Conservation (phyloP, 371 early-diverging fungal species). For the Mucor circinelloides region DNA sequence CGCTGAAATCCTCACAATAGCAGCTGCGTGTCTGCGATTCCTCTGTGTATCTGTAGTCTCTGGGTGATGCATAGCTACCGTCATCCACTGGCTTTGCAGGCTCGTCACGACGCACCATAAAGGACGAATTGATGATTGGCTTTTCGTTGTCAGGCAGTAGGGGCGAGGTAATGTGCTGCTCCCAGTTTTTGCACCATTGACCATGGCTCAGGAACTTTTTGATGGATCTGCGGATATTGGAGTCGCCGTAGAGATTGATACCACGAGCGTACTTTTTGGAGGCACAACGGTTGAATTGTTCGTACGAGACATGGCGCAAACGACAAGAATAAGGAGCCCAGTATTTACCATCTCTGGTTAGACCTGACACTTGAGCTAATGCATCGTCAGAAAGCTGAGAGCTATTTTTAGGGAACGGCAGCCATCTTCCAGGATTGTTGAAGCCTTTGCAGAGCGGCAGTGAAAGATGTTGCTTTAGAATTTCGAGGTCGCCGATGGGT, state of each 20-base stretch:
- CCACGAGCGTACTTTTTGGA: conserved; percentile 32
- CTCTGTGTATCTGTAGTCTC: conserved; percentile 3
- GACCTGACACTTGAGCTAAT: neutral
- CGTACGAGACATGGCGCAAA: conserved; percentile 41
- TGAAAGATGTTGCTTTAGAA: conserved; percentile 29
- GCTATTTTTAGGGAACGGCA: conserved; percentile 23
- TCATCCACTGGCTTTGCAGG: neutral
- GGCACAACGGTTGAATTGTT: conserved; percentile 43
- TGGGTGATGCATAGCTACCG: conserved; percentile 12
- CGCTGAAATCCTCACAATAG: conserved; percentile 54
- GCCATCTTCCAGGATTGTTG: conserved; percentile 52
- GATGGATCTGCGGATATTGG: conserved; percentile 53
- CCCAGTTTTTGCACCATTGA: conserved; percentile 49
- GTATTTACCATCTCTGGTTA: conserved; percentile 21
- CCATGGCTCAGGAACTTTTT: conserved; percentile 56
- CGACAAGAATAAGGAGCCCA: conserved; percentile 58
- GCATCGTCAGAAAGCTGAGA: neutral
- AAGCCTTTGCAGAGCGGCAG: conserved; percentile 50
- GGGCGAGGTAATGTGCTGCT: neutral
- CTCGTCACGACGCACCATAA: neutral
- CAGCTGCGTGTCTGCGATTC: conserved; percentile 35
- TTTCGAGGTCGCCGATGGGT: neutral
- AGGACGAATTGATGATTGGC: neutral
- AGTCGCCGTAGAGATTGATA: conserved; percentile 56
- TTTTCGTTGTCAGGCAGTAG: conserved; percentile 7